Evolutionary conservation across 1,139 yeast genomes (phyloP), one percentile per base, ranked within the genome.

Genomic region (Entelexis paramagnoliae): DNA sequence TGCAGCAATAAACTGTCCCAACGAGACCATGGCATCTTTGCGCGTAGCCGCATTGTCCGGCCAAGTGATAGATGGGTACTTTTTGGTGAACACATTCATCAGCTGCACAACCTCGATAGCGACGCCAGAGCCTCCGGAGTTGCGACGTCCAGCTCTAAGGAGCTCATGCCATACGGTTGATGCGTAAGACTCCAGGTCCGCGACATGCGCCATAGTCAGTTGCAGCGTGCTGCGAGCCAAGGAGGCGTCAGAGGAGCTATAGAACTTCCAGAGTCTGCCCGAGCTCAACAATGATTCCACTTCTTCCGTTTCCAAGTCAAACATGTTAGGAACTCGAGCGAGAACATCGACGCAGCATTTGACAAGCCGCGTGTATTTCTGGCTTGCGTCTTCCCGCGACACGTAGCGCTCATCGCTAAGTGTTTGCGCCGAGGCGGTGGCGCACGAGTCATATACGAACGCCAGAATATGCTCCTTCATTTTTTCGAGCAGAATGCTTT

Each of bases 351-450:
- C 60, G 4, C 81, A 70, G 7, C 81, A 70, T 46, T 74, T 73
- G 14, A 80, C 64, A 1, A 82, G 75, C 51, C 95, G 70, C 36
- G 74, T 73, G 62, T 80, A 84, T 63, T 84, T 86, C n/a, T 79
- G 68, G 22, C 72, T 70, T 0, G 85, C 74, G 56, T 87, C 95
- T 30, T 80, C 84, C 50, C 75, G 77, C 5, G 80, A 75, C 24
- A 81, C 76, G 62, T 79, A 81, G 55, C 95, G 72, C 60, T 80
- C 83, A 61, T 89, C 96, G 4, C 93, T 80, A 38, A 88, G 66
- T 0, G 88, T 76, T 17, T 75, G 78, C 6, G 74, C 74, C 1
- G 78, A 71, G 63, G 88, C 95, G 39, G 69, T 65, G 11, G 74
- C 67, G 10, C 84, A 61, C 0, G 78, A 72, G 34, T 80, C 77